Percentiles rank a stretch among this genome's conserved stretches.
Conservation (phyloP, 192 early-diverging fungal species). For the Entomortierella chlamydospora region DNA sequence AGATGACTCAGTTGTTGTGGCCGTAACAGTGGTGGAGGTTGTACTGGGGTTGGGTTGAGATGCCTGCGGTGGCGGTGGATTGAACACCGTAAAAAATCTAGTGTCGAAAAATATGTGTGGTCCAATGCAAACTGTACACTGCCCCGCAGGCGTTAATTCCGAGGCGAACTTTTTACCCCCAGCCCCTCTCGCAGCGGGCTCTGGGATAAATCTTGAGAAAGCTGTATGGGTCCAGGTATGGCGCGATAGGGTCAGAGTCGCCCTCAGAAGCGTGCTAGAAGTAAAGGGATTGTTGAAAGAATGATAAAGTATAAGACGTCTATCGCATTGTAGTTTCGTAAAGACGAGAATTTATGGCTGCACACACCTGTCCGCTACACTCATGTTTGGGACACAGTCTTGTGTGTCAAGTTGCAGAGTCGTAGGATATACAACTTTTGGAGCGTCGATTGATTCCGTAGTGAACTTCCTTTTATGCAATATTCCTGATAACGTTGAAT, state of each 20-base stretch:
- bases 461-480: no score
- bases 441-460: no score
- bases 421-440: no score
- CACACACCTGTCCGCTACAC: constrained; percentile 42
- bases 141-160: constrained; percentile 27
- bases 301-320: neutral
- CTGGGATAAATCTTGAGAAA: constrained; percentile 39
- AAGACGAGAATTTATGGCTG: no score
- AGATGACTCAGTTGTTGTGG: constrained; percentile 6
- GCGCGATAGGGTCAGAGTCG: constrained; percentile 30
- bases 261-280: constrained; percentile 31
- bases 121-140: constrained; percentile 45
- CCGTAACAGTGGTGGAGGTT: neutral
- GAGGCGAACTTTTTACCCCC: constrained; percentile 40
- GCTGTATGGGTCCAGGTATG: constrained; percentile 40
- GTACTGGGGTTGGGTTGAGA: neutral
- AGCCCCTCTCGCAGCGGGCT: constrained; percentile 28
- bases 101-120: constrained; percentile 48
- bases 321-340: no score
- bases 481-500: no score
- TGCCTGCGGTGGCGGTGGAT: constrained; percentile 26
- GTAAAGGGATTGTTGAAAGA: neutral
- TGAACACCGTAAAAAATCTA: constrained; percentile 33
- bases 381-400: constrained; percentile 33
- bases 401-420: constrained; percentile 21